A percentile compares a stretch with the other conserved stretches of the same genome.
Evolutionary conservation across 441 rosid species (phyloP).

Genomic region (Sinapis alba): DNA sequence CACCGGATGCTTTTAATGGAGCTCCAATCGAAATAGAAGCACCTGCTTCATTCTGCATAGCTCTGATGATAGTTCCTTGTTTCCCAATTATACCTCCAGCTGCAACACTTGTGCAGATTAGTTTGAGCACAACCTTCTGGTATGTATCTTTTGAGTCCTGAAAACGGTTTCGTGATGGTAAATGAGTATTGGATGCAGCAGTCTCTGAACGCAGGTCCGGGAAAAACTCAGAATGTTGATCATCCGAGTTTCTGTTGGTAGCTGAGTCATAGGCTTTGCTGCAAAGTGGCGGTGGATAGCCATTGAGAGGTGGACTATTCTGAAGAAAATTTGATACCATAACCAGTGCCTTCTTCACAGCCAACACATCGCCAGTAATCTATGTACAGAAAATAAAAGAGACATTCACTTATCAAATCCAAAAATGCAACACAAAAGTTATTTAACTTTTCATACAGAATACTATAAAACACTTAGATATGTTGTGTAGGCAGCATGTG

Average conservation of each 20-base stretch:
- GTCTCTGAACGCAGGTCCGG: constrained; percentile 43
- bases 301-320: constrained; percentile 38
- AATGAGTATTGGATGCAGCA: constrained; percentile 21
- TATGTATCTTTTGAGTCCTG: constrained; percentile 22
- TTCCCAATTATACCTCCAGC: constrained; percentile 70
- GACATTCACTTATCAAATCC: constrained; percentile 13
- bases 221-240: constrained; percentile 52
- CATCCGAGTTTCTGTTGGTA: constrained; percentile 29
- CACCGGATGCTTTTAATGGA: constrained; percentile 39
- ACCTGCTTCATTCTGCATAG: constrained; percentile 59
- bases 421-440: not conserved
- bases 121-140: constrained; percentile 50
- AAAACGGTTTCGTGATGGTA: constrained; percentile 25
- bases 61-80: constrained; percentile 56
- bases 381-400: constrained; percentile 33
- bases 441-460: not conserved
- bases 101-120: constrained; percentile 51
- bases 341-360: constrained; percentile 67
- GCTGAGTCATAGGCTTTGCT: constrained; percentile 37
- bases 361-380: constrained; percentile 55
- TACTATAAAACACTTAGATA: not conserved
- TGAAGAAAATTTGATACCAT: constrained; percentile 55
- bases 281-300: constrained; percentile 33
- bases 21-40: constrained; percentile 54
- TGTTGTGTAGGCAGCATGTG: not conserved